Evolutionary conservation across 1,139 yeast genomes (phyloP).

Genomic region (Schwanniomyces etchellsii): DNA sequence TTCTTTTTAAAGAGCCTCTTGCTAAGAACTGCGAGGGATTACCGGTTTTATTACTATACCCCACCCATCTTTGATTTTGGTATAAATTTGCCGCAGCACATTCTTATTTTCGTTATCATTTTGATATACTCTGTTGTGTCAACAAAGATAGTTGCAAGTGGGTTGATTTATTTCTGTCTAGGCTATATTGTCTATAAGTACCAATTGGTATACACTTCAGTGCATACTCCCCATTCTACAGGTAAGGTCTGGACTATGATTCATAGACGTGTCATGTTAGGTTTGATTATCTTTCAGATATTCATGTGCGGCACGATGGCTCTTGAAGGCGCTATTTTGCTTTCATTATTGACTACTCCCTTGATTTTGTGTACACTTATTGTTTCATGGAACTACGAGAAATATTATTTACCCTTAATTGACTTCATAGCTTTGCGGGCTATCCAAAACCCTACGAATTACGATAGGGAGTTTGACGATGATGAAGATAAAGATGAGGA

Average conservation of each 20-base stretch:
- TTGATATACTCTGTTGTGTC: constrained; percentile 63
- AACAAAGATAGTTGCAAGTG: constrained; percentile 59
- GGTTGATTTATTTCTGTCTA: constrained; percentile 52
- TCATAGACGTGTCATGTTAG: constrained; percentile 55
- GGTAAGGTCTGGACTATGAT: constrained; percentile 72
- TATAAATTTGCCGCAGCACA: constrained; percentile 59
- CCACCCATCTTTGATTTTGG: constrained; percentile 68
- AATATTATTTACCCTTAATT: constrained; percentile 53
- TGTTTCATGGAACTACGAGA: constrained; percentile 52
- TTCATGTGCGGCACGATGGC: constrained; percentile 70
- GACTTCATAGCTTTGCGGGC: constrained; percentile 61
- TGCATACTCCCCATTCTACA: constrained; percentile 68
- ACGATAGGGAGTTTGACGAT: constrained; percentile 40
- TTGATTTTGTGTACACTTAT: constrained; percentile 45
- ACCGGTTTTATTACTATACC: constrained; percentile 55
- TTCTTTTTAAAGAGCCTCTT: constrained; percentile 44
- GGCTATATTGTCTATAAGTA: constrained; percentile 65
- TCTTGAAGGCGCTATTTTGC: constrained; percentile 51
- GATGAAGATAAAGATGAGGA: constrained; percentile 13
- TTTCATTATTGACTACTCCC: constrained; percentile 50
- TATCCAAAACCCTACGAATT: constrained; percentile 40
- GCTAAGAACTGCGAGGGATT: constrained; percentile 54
- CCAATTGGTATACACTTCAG: constrained; percentile 60
- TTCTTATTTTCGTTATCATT: constrained; percentile 56
- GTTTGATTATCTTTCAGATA: constrained; percentile 53